phyloP scores from a whole-genome alignment of 192 early-diverging fungal genomes.

The Coemansia sp. region DNA sequence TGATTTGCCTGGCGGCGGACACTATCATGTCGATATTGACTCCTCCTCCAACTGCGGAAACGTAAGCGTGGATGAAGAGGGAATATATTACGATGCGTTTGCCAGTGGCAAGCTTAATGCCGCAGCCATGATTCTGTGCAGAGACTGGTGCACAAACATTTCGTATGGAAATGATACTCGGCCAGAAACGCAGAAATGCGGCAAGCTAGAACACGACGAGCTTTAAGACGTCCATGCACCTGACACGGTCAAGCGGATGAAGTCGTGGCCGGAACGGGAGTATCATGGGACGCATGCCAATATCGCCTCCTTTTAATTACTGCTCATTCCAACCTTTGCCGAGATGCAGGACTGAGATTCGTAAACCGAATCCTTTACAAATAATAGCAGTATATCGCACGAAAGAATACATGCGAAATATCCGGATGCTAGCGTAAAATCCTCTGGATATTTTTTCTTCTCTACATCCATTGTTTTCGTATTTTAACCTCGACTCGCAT shows the following conservation, averaged over 20 bases:
- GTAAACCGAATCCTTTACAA: not conserved
- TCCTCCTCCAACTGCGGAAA: slow-evolving; percentile 1
- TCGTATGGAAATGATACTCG: slow-evolving; percentile 3
- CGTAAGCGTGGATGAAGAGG: not conserved
- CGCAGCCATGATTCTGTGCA: not conserved
- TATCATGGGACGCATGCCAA: not conserved
- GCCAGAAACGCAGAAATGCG: not conserved
- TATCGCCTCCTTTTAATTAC: not conserved
- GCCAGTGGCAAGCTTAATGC: not conserved
- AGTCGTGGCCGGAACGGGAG: not conserved
- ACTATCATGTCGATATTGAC: not conserved
- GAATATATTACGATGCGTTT: not conserved
- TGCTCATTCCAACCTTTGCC: not conserved
- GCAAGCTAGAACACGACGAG: not conserved
- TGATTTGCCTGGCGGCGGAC: slow-evolving; percentile 4
- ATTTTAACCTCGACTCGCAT: not conserved
- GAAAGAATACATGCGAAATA: not conserved
- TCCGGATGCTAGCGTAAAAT: not conserved
- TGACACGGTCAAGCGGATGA: not conserved
- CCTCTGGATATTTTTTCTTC: not conserved
- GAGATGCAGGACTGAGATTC: not conserved
- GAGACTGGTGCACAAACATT: slow-evolving; percentile 6
- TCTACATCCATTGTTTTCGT: not conserved
- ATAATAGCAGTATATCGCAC: slow-evolving; percentile 1
- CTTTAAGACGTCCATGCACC: not conserved